These are phyloP conservation scores for Neospermospora avenae DNA, from an alignment of 2,329 filamentous ascomycete species.

Conservation along the genomic window DNA sequence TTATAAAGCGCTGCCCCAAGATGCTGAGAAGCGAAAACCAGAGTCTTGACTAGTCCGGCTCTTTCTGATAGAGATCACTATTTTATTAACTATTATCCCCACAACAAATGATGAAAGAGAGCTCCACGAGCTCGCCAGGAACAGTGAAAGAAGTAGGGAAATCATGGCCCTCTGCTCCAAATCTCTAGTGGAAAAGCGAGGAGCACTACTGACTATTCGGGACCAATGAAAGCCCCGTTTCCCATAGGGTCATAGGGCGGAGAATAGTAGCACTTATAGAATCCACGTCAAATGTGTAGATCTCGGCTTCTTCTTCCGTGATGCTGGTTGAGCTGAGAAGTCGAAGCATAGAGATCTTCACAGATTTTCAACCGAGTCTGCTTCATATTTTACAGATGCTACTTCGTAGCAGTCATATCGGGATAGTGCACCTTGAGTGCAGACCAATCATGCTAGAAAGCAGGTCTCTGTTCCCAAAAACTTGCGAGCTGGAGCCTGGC, in stretches of 20 bases:
- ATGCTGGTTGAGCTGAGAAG: not conserved
- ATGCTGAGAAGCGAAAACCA: not conserved
- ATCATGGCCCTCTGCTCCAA: too few species aligned
- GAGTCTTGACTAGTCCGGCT: not conserved
- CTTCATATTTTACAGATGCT: not conserved
- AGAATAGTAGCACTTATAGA: not conserved
- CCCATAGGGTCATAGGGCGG: not conserved
- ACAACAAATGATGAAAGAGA: too few species aligned
- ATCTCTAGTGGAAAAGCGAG: not conserved
- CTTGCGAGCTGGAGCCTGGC: too few species aligned
- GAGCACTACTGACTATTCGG: not conserved
- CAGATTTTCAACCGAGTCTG: not conserved
- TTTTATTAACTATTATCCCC: too few species aligned
- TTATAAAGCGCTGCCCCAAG: too few species aligned
- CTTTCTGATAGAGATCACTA: not conserved
- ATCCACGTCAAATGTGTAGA: not conserved
- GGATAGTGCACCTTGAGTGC: not conserved
- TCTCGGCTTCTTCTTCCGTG: not conserved
- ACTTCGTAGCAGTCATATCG: not conserved
- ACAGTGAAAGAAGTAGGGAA: not conserved
- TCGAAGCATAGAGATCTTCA: not conserved
- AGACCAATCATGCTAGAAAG: not conserved
- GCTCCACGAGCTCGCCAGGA: not conserved
- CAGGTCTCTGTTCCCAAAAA: not conserved
- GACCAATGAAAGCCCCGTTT: not conserved